A percentile compares a stretch with the other conserved stretches of the same genome.
These are phyloP conservation scores for Ophiocordyceps sinensis DNA, from an alignment of 2,329 filamentous ascomycete species.

Conservation along the genomic window DNA sequence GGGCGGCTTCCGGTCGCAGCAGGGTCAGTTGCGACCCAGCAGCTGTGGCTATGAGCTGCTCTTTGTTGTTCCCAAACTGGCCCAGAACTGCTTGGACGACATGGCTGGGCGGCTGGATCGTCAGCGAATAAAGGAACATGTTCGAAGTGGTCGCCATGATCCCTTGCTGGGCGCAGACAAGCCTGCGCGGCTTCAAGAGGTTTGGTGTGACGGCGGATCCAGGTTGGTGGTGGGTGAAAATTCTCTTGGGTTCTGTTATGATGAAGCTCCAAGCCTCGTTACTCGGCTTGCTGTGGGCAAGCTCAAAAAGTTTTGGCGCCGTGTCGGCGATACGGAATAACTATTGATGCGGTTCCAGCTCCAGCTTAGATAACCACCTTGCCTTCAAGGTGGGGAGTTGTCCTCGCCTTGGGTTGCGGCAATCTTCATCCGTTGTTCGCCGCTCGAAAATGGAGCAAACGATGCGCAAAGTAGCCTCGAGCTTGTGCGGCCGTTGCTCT, in stretches of 20 bases:
- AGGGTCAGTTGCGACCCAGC: constrained; percentile 83
- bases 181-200: constrained; percentile 26
- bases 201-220: not conserved
- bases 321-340: constrained; percentile 16
- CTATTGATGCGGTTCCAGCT: constrained; percentile 17
- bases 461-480: constrained; percentile 23
- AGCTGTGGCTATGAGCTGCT: constrained; percentile 92
- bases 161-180: constrained; percentile 30
- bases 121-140: constrained; percentile 97
- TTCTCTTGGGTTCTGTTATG: constrained; percentile 6
- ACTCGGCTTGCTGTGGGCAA: constrained; percentile 8
- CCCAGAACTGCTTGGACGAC: constrained; percentile 84
- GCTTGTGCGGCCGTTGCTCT: constrained; percentile 25
- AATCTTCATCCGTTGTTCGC: not conserved
- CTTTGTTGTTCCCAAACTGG: constrained; percentile 90
- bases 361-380: not conserved
- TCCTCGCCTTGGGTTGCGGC: not conserved
- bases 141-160: constrained; percentile 94
- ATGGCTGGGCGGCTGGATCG: constrained; percentile 81
- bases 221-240: not conserved
- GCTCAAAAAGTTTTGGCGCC: constrained; percentile 18
- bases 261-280: constrained; percentile 3
- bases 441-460: constrained; percentile 22
- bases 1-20: constrained; percentile 69
- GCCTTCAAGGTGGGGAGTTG: too few relatives aligned